phyloP scores from a whole-genome alignment of 2,329 filamentous ascomycete genomes.

The Alternaria longipes region DNA sequence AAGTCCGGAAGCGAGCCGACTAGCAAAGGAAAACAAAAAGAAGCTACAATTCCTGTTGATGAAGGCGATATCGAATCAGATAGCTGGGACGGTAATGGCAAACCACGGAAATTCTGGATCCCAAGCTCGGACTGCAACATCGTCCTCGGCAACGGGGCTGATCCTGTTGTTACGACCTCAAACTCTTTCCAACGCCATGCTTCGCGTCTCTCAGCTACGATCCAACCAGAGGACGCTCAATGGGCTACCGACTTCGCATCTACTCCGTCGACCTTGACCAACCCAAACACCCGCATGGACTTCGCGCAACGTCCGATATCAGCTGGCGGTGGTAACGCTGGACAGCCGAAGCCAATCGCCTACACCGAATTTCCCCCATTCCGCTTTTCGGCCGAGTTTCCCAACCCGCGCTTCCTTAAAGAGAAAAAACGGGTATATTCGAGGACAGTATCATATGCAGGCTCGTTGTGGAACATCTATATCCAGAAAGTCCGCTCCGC shows the following conservation, averaged over 20 bases:
- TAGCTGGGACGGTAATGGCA: conserved; percentile 64
- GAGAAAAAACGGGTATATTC: conserved; percentile 68
- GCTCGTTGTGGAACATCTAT: conserved; percentile 69
- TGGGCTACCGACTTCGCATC: conserved; percentile 65
- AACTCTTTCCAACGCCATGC: conserved; percentile 57
- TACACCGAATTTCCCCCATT: conserved; percentile 67
- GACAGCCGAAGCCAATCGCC: conserved; percentile 52
- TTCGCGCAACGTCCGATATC: conserved; percentile 44
- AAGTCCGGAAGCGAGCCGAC: conserved; percentile 31
- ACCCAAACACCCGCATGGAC: conserved; percentile 45
- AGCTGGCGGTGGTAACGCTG: conserved; percentile 47
- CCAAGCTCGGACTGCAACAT: conserved; percentile 65
- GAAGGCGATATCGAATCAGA: conserved; percentile 56
- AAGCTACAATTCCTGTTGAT: conserved; percentile 17
- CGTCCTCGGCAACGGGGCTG: conserved; percentile 63
- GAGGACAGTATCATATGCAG: conserved; percentile 67
- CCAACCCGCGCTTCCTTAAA: conserved; percentile 64
- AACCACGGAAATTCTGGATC: conserved; percentile 66
- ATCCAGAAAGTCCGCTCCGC: conserved; percentile 66
- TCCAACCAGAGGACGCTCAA: conserved; percentile 64
- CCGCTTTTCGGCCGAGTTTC: conserved; percentile 67
- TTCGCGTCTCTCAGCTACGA: conserved; percentile 59
- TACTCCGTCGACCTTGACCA: conserved; percentile 53
- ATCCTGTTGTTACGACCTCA: conserved; percentile 61
- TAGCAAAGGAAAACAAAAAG: conserved; percentile 58